Evolutionary conservation across 805 yeast genomes (phyloP), one percentile per base, ranked within the genome.

Genomic region (Kodamaea neixiangensis): DNA sequence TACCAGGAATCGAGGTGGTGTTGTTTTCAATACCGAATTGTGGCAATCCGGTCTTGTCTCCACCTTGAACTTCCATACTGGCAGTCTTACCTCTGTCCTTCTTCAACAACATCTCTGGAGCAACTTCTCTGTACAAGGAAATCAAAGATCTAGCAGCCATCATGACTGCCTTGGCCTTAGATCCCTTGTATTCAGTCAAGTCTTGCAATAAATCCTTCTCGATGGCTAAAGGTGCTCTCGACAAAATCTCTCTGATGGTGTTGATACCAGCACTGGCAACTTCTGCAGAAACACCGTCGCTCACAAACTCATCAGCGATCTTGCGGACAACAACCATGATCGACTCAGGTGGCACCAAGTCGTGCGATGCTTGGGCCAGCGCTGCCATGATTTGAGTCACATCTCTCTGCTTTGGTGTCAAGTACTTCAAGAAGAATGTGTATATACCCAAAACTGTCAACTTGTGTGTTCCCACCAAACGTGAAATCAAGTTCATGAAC

Each of bases 201-300:
- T 94, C 99, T 59, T 92, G 97, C 53, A 94, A 75, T 47, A 94
- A 73, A 1, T 92, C 82, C 49, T 87, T 85, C 48, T 91, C 97
- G 60, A 94, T 91, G 20, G 98, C 97, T 57, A 93, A 76, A 13
- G 99, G 97, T 9, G 96, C 96, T 76, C 99, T 85, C 1, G 97
- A 71, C 56, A 92, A 78, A 52, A 94, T 90, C 70, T 94, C 99
- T 60, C 98, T 79, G 53, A 93, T 93, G 2, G 98, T 89, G 69
- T 94, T 94, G 58, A 94, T 79, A 63, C 99, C 99, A 3, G 98
- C 98, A 48, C 97, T 91, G 4, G 97, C 97, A 49, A 92, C 99
- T 71, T 94, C 97, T 31, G 96, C 85, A 13, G 97, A 91, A 37
- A 94, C 99, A 78, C 99, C 99, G 64, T 94, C 98, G 58, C 96